Evolutionary conservation across 1,284 basidiomycete species (phyloP), one percentile per base, ranked within the genome.

Genomic region (Sanghuangporus sanghuang): DNA sequence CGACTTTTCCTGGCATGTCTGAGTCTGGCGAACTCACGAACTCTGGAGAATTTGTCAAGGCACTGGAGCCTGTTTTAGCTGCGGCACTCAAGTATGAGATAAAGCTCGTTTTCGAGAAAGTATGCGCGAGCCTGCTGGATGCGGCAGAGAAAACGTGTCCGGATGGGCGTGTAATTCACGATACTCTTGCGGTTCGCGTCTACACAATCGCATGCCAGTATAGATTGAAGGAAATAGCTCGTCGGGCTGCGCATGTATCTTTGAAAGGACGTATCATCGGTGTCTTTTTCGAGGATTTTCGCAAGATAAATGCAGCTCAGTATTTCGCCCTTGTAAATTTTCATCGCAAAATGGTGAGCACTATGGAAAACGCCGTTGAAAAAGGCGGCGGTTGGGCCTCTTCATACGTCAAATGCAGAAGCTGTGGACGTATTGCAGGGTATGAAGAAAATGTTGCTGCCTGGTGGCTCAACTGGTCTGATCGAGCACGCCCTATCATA

Each of bases 71-170:
- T 8, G 63, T 73, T 2, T 60, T 77, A n/a, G 70, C 70, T 49
- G 75, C 73, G 1, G 75, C 75, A 3, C 60, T 71, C 18, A 80
- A 79, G 60, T 79, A 80, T 35, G 69, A 70, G 23, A 78, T 79
- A 74, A 12, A 35, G 35, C 18, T 60, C 35, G 59, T 61, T 21
- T 44, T 50, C 18, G 74, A 71, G 57, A 70, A 78, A 27, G 80
- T 90, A 54, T 69, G 85, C 32, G 76, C 79, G 0, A 78, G 81
- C 1, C 72, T 70, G 7, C 85, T 86, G 69, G 71, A 85, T 18
- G 67, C 74, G 49, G 67, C 72, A 18, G 75, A 75, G n/a, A 23
- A 23, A 8, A 57, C 44, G 12, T 14, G 1, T 18, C 11, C 55
- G 18, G 44, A 50, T 40, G 61, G 61, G 6, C 38, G 36, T n/a